phyloP scores from a whole-genome alignment of 164 flowering plant genomes.

The Umbellularia californica region DNA sequence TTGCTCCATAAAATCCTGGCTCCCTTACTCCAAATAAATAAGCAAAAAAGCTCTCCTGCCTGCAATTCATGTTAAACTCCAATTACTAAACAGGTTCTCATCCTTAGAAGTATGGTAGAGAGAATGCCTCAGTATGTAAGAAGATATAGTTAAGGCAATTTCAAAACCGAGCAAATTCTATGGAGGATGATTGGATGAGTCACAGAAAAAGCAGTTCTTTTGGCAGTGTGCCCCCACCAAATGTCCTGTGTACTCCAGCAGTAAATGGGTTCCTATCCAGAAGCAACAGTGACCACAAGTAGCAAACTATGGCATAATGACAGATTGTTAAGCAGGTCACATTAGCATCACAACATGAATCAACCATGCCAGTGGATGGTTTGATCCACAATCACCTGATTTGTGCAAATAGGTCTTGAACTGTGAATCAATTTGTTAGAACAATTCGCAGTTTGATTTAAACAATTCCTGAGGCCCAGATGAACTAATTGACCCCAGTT shows the following conservation, averaged over 20 bases:
- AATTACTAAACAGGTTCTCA: constrained; percentile 5
- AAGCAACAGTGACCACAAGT: not conserved
- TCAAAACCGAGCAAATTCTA: not conserved
- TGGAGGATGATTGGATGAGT: not conserved
- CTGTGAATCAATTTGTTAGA: too few species aligned
- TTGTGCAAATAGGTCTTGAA: too few species aligned
- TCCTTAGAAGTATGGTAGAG: not conserved
- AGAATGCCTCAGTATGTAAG: not conserved
- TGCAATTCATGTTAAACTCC: constrained; percentile 20
- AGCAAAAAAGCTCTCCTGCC: constrained; percentile 97
- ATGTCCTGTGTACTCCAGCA: not conserved
- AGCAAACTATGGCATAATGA: not conserved
- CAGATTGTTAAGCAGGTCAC: not conserved
- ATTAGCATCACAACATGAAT: too few species aligned
- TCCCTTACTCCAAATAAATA: constrained; percentile 90
- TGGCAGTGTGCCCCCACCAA: not conserved
- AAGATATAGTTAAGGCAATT: not conserved
- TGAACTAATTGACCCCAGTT: too few species aligned
- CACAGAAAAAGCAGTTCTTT: not conserved
- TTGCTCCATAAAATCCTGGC: constrained; percentile 88
- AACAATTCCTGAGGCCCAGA: too few species aligned
- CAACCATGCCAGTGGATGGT: too few species aligned
- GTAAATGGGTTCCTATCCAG: not conserved
- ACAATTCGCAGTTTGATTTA: too few species aligned
- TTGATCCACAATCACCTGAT: too few species aligned